Base-by-base conservation (phyloP, 129 eudicot species). In the Centaurea solstitialis region DNA sequence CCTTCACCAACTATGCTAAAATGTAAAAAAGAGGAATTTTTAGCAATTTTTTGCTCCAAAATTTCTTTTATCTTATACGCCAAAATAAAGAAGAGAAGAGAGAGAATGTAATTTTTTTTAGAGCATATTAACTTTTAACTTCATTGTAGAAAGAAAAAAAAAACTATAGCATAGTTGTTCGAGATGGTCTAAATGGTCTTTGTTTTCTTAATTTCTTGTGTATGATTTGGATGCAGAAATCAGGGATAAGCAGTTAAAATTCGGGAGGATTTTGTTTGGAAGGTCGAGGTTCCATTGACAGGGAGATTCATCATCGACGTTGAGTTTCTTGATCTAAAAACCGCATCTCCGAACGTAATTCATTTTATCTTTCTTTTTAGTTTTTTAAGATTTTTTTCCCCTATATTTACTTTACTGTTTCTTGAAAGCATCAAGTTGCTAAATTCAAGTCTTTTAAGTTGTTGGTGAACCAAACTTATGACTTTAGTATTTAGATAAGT, bases 291-390 rank as follows among this genome's bases (percentile, higher is more conserved):
- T 77, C 98, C 94, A n/a, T 80, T 89, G 77, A 83, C 91, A 1
- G 98, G 97, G 20, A 96, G 89, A 74, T 91, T 96, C 84, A 93
- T 96, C 86, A 87, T 96, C 30, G 98, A 96, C 72, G 91, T 96
- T 28, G 99, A 96, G 85, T 96, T 96, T 83, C 90, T 90, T 81
- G 99, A 96, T 87, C 74, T 96, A 50, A 92, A 92, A 81, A 87
- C 76, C 35, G 81, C 89, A 18, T 82, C 98, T 76, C 75, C 89
- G 65, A 80, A 89, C 71, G 99, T 94, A 89, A 83, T 21, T 77
- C 28, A 0, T 65, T 65, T 70, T 18, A 41, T 62, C 72, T 28
- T 8, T 70, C 50, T 13, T 38, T 71, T 59, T 38, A 23, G 65
- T 11, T 26, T 23, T 18, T 74, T 0, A 43, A 65, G 26, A 74